phyloP scores from a whole-genome alignment of 2,329 filamentous ascomycete species.

The Graphium sp. region DNA sequence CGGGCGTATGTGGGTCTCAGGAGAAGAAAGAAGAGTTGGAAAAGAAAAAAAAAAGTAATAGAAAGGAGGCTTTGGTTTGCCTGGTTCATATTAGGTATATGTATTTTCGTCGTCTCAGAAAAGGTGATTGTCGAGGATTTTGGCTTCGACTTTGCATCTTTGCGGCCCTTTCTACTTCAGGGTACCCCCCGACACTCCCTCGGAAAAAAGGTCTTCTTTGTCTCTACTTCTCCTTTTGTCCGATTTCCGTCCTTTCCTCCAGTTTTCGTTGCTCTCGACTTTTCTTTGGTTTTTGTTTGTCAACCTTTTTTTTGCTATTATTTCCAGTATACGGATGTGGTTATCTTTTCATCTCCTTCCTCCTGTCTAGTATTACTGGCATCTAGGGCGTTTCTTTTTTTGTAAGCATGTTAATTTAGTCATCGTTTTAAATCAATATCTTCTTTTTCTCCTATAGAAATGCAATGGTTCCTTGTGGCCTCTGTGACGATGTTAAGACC shows the following conservation, averaged over 20 bases:
- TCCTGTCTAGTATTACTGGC: no score
- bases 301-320: constrained; percentile 1
- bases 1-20: constrained; percentile 3
- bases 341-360: no score
- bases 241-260: constrained; percentile 2
- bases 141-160: constrained; percentile 3
- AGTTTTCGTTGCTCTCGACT: constrained; percentile 6
- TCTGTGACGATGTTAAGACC: not conserved
- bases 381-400: constrained; percentile 3
- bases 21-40: not conserved
- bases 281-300: constrained; percentile 7
- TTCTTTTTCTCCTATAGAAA: not conserved
- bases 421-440: constrained; percentile 1
- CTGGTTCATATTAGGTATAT: not conserved
- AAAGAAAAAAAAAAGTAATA: not conserved
- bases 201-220: no score
- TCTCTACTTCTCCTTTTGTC: constrained; percentile 4
- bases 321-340: no score
- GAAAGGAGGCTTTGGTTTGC: not conserved
- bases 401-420: not conserved
- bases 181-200: not conserved
- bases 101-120: constrained; percentile 1
- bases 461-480: not conserved
- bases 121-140: constrained; percentile 6
- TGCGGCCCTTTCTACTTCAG: constrained; percentile 5